A percentile compares a stretch with the other conserved stretches of the same genome.
These are phyloP conservation scores for Candolleomyces efflorescens DNA, from an alignment of 768 basidiomycete species.

Conservation along the genomic window DNA sequence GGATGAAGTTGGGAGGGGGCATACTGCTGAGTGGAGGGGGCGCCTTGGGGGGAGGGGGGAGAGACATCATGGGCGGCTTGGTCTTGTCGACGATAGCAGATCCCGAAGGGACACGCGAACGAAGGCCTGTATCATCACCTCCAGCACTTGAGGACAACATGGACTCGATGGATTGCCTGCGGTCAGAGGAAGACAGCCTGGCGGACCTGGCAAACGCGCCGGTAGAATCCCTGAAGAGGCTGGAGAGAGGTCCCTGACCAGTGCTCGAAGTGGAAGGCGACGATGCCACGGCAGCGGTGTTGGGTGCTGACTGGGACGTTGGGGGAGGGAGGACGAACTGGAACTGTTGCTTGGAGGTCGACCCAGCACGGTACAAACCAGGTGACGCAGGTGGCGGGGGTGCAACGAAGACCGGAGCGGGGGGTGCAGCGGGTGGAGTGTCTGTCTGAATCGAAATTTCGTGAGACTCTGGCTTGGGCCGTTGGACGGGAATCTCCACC, in stretches of 20 bases:
- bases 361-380: conserved; percentile 54
- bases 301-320: conserved; percentile 19
- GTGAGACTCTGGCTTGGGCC: conserved; percentile 58
- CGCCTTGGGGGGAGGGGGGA: conserved; percentile 74
- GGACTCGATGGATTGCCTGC: conserved; percentile 72
- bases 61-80: conserved; percentile 78
- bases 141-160: conserved; percentile 49
- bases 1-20: conserved; percentile 75
- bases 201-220: conserved; percentile 49
- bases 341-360: conserved; percentile 45
- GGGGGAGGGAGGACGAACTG: conserved; percentile 63
- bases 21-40: conserved; percentile 70
- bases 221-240: conserved; percentile 47
- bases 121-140: conserved; percentile 34
- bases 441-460: conserved; percentile 85
- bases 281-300: conserved; percentile 20
- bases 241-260: conserved; percentile 32
- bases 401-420: conserved; percentile 27
- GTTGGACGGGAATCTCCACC: conserved; percentile 16
- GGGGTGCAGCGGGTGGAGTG: conserved; percentile 27
- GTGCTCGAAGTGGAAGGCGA: conserved; percentile 34
- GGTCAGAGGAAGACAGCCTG: conserved; percentile 44
- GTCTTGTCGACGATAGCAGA: conserved; percentile 61
- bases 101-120: conserved; percentile 62
- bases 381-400: conserved; percentile 26